A percentile compares a stretch with the other conserved stretches of the same genome.
These are phyloP conservation scores for Syzygium malaccense DNA, from an alignment of 441 rosid species.

Conservation along the genomic window DNA sequence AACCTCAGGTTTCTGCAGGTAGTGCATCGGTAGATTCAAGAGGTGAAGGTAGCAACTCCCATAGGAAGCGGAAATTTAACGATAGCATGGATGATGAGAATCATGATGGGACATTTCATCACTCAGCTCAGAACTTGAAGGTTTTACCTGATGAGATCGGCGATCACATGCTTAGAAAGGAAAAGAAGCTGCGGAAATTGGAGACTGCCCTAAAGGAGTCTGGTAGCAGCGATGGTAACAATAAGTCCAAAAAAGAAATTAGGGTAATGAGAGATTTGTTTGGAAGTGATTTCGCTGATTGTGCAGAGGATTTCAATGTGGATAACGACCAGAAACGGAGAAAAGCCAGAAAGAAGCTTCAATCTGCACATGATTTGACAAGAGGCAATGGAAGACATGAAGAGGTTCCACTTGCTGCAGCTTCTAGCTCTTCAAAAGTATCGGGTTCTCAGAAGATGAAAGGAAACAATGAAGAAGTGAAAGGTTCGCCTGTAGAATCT, in stretches of 20 bases:
- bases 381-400: constrained; percentile 30
- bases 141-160: constrained; percentile 26
- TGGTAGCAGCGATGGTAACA: constrained; percentile 12
- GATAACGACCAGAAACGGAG: constrained; percentile 13
- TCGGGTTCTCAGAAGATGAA: constrained; percentile 40
- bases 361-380: constrained; percentile 20
- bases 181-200: constrained; percentile 20
- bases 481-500: constrained; percentile 66
- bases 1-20: constrained; percentile 29
- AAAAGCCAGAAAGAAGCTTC: constrained; percentile 18
- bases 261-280: not conserved
- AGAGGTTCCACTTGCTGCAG: constrained; percentile 35
- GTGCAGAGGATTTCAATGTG: constrained; percentile 15
- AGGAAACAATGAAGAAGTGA: constrained; percentile 35
- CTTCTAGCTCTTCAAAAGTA: constrained; percentile 68
- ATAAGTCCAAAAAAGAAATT: constrained; percentile 12
- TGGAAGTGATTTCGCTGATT: constrained; percentile 21
- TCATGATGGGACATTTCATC: not conserved
- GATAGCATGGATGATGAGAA: constrained; percentile 28
- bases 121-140: constrained; percentile 9
- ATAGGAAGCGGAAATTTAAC: constrained; percentile 38
- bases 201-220: constrained; percentile 18
- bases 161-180: constrained; percentile 26
- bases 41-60: constrained; percentile 21
- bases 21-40: constrained; percentile 31